These are phyloP conservation scores for Macadamia integrifolia DNA, from an alignment of 164 flowering plant genomes.

Conservation along the genomic window DNA sequence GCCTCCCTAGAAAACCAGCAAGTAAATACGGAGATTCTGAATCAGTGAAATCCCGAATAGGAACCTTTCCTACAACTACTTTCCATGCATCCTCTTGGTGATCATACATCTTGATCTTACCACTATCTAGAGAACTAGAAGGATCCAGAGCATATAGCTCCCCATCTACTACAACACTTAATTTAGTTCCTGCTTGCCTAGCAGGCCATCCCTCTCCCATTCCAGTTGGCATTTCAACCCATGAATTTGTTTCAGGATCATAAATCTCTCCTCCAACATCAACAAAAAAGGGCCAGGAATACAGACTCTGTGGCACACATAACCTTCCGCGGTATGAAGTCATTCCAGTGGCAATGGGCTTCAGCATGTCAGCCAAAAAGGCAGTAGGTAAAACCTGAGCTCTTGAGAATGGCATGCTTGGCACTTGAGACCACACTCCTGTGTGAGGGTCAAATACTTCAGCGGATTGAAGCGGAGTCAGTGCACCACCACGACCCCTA, in stretches of 20 bases:
- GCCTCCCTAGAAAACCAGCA: conserved; percentile 70
- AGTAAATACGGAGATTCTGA: conserved; percentile 82
- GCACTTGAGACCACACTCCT: conserved; percentile 61
- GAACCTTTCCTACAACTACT: conserved; percentile 62
- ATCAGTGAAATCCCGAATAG: conserved; percentile 53
- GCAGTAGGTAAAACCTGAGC: conserved; percentile 76
- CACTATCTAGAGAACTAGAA: conserved; percentile 66
- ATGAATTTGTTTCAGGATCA: conserved; percentile 69
- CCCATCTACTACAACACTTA: conserved; percentile 77
- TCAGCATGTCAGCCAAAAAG: conserved; percentile 67
- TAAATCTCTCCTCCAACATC: conserved; percentile 88
- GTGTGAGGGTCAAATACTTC: conserved; percentile 77
- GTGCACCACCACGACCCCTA: conserved; percentile 51
- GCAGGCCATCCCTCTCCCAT: conserved; percentile 99
- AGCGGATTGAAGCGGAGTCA: conserved; percentile 80
- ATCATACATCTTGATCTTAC: conserved; percentile 75
- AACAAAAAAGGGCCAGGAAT: conserved; percentile 87
- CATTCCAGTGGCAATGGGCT: conserved; percentile 94
- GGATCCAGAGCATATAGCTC: conserved; percentile 86
- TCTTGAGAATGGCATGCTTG: conserved; percentile 85
- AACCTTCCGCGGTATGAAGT: conserved; percentile 71
- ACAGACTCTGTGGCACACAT: conserved; percentile 81
- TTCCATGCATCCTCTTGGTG: conserved; percentile 74
- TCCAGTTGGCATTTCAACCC: conserved; percentile 89
- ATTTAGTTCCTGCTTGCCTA: conserved; percentile 81